Percentiles rank a stretch among this genome's conserved stretches.
phyloP scores from a whole-genome alignment of 106 monocot genomes.

The Allium fistulosum region DNA sequence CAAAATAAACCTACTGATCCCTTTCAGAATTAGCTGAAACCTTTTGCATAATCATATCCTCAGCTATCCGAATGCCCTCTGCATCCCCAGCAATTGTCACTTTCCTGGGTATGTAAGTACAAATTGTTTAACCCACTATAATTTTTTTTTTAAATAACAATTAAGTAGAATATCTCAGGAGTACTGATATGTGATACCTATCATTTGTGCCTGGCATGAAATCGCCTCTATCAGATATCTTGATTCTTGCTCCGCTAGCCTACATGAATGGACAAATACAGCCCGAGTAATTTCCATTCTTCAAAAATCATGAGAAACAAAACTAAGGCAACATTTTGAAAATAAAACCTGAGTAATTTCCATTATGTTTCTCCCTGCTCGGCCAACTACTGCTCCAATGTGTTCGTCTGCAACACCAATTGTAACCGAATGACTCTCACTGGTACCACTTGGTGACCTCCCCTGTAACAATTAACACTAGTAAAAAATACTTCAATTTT shows the following conservation, averaged over 20 bases:
- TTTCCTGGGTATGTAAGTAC: constrained; percentile 30
- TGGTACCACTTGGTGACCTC: constrained; percentile 28
- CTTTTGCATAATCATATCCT: constrained; percentile 65
- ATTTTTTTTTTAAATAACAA: too few species aligned
- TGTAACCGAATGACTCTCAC: constrained; percentile 60
- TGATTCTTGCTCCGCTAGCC: constrained; percentile 85
- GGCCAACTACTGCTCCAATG: constrained; percentile 93
- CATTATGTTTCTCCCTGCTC: constrained; percentile 86
- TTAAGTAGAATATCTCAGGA: too few species aligned
- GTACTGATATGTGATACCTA: constrained; percentile 32
- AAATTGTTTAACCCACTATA: too few species aligned
- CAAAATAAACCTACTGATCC: not conserved
- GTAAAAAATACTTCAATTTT: too few species aligned
- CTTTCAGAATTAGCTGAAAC: constrained; percentile 50
- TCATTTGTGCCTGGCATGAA: constrained; percentile 86
- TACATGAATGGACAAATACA: constrained; percentile 9
- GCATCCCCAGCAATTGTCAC: constrained; percentile 55
- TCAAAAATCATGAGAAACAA: too few species aligned
- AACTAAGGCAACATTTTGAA: not conserved
- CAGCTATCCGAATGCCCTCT: constrained; percentile 54
- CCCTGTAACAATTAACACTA: constrained; percentile 28
- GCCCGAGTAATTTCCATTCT: too few species aligned
- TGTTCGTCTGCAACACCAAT: constrained; percentile 96
- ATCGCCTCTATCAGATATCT: constrained; percentile 98
- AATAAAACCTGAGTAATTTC: constrained; percentile 83